Conservation (phyloP, 768 basidiomycete genomes). For the Dioszegia hungarica region DNA sequence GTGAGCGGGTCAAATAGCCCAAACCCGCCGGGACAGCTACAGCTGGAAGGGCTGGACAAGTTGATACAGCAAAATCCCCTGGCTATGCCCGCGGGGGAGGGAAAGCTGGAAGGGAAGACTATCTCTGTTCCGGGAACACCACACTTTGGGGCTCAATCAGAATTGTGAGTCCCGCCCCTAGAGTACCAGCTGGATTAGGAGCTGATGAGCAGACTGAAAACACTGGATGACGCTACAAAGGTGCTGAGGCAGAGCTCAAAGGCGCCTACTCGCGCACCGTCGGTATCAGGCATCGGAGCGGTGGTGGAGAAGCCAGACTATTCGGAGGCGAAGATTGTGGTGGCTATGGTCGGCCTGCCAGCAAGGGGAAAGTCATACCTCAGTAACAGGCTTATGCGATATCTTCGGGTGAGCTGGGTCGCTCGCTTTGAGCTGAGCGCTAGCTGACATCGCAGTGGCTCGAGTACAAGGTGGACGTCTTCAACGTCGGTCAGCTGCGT, state of each 20-base stretch:
- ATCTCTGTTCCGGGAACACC: slow-evolving; percentile 42
- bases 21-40: slow-evolving; percentile 3
- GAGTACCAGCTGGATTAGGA: neutral
- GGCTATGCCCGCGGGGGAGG: neutral
- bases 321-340: slow-evolving; percentile 95
- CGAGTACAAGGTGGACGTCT: slow-evolving; percentile 96
- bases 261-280: slow-evolving; percentile 35
- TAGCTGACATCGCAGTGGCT: slow-evolving; percentile 66
- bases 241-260: slow-evolving; percentile 39
- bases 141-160: slow-evolving; percentile 48
- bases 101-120: neutral
- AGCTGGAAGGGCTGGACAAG: neutral
- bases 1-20: slow-evolving; percentile 29
- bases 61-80: neutral
- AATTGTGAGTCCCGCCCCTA: slow-evolving; percentile 34
- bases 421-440: neutral
- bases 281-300: slow-evolving; percentile 48
- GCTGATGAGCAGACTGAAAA: slow-evolving; percentile 27
- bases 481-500: slow-evolving; percentile 94
- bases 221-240: slow-evolving; percentile 44
- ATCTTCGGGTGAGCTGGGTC: slow-evolving; percentile 66
- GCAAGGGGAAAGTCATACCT: slow-evolving; percentile 97
- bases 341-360: slow-evolving; percentile 97
- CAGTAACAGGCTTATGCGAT: slow-evolving; percentile 94
- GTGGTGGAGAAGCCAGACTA: slow-evolving; percentile 91